phyloP scores from a whole-genome alignment of 1,139 yeast genomes.

The Blastobotrys persicus region DNA sequence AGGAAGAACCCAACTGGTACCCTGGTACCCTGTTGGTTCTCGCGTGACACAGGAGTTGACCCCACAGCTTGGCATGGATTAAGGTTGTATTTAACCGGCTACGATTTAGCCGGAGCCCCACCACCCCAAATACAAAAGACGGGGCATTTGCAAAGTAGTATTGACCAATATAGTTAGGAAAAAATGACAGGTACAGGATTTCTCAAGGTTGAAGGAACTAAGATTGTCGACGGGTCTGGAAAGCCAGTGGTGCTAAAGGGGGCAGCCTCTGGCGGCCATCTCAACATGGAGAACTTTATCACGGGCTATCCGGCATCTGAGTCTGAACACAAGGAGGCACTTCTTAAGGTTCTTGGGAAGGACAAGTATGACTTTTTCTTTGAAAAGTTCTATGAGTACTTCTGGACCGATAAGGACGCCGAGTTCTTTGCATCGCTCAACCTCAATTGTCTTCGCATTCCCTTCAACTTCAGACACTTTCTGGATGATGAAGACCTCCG shows the following conservation, averaged over 20 bases:
- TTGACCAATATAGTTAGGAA: neutral
- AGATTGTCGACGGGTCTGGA: constrained; percentile 43
- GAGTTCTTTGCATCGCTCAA: constrained; percentile 42
- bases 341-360: constrained; percentile 40
- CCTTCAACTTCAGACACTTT: constrained; percentile 49
- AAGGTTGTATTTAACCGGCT: too few relatives aligned
- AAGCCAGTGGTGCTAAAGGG: constrained; percentile 41
- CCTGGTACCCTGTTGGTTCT: too few relatives aligned
- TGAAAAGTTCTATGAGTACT: constrained; percentile 48
- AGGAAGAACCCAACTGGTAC: too few relatives aligned
- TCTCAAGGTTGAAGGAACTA: constrained; percentile 39
- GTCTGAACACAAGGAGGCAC: constrained; percentile 45
- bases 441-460: constrained; percentile 47
- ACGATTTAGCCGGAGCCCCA: too few relatives aligned
- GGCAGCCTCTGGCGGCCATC: constrained; percentile 49
- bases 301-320: constrained; percentile 52
- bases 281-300: constrained; percentile 52
- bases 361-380: constrained; percentile 47
- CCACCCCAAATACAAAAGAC: too few relatives aligned
- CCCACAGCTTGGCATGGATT: too few relatives aligned
- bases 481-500: constrained; percentile 44
- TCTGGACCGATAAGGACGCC: constrained; percentile 49
- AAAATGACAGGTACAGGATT: constrained; percentile 16
- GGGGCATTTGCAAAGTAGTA: too few relatives aligned
- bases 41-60: too few relatives aligned